Conservation (phyloP, 768 basidiomycete genomes). For the Boletus reticulatus region DNA sequence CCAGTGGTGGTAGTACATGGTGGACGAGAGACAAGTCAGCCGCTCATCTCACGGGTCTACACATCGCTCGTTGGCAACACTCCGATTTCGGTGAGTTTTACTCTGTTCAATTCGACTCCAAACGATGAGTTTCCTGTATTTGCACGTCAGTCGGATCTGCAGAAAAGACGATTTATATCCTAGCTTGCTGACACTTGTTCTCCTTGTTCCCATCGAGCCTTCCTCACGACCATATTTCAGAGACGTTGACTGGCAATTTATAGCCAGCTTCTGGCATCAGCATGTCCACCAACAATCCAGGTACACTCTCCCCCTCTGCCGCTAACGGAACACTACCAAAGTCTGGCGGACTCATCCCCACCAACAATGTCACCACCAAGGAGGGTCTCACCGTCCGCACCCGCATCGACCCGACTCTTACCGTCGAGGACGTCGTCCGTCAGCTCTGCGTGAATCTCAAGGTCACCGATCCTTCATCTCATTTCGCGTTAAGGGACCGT, state of each 20-base stretch:
- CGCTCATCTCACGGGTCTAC: conserved; percentile 7
- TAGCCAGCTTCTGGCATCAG: too few relatives aligned
- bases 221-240: conserved; percentile 10
- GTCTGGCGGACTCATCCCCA: conserved; percentile 60
- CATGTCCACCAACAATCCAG: too few relatives aligned
- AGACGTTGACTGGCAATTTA: background rate
- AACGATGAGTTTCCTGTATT: conserved; percentile 50
- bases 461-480: conserved; percentile 66
- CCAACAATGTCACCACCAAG: conserved; percentile 78
- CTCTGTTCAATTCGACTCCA: background rate
- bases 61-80: background rate
- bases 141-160: conserved; percentile 63
- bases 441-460: conserved; percentile 81
- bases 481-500: conserved; percentile 75
- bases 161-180: conserved; percentile 40
- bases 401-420: conserved; percentile 80
- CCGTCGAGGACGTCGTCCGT: conserved; percentile 80
- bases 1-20: background rate
- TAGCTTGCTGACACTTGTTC: conserved; percentile 35
- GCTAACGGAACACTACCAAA: conserved; percentile 37
- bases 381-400: conserved; percentile 76
- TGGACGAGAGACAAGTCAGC: conserved; percentile 16
- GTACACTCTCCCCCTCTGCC: conserved; percentile 18
- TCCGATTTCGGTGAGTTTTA: conserved; percentile 19
- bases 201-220: background rate